phyloP scores from a whole-genome alignment of 164 flowering plant genomes.

The Santalum album region DNA sequence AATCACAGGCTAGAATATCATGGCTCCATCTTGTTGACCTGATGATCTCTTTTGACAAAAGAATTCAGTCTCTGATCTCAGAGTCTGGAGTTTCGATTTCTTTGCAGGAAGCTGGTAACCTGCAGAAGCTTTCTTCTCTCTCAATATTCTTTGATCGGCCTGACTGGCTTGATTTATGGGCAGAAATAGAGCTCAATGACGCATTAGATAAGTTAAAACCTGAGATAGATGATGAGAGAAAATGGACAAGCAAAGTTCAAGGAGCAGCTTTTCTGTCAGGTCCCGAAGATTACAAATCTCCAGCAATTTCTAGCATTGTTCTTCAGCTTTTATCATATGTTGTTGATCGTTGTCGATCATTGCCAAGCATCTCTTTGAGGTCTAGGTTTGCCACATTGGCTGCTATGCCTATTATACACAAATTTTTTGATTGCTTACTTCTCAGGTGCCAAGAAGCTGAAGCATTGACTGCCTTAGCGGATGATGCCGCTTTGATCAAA shows the following conservation, averaged over 20 bases:
- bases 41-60: constrained; percentile 86
- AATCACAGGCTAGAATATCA: constrained; percentile 42
- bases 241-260: constrained; percentile 54
- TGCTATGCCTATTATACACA: constrained; percentile 50
- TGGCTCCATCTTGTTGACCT: constrained; percentile 86
- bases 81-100: constrained; percentile 53
- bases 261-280: constrained; percentile 32
- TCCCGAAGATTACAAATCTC: constrained; percentile 56
- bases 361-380: constrained; percentile 53
- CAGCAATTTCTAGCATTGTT: constrained; percentile 40
- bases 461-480: constrained; percentile 80
- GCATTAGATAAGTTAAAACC: constrained; percentile 48
- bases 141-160: constrained; percentile 85
- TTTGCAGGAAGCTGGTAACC: constrained; percentile 46
- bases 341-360: constrained; percentile 65
- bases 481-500: constrained; percentile 63
- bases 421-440: constrained; percentile 47
- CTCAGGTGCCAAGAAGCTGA: constrained; percentile 96
- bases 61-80: constrained; percentile 48
- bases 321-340: constrained; percentile 44
- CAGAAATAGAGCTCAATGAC: constrained; percentile 67
- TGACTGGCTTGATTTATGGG: constrained; percentile 96
- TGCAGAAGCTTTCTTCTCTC: constrained; percentile 56
- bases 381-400: constrained; percentile 61
- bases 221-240: constrained; percentile 55